Evolutionary conservation across 2,329 filamentous ascomycete genomes (phyloP), one percentile per base, ranked within the genome.

Genomic region (Canariomyces notabilis): DNA sequence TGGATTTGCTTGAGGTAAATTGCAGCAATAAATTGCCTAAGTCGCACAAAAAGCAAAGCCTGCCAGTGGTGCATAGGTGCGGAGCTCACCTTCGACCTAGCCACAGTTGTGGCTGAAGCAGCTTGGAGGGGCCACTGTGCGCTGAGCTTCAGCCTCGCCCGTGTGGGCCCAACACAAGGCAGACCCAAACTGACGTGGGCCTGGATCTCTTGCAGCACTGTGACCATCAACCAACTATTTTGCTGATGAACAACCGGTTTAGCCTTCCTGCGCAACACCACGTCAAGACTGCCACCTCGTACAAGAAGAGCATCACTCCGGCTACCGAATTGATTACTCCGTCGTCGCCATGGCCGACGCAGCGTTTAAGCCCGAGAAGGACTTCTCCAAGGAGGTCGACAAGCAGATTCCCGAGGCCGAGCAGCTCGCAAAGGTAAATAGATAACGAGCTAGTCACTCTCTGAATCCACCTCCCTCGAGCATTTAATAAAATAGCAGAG

Each of bases 321-420:
- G 18, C 37, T 11, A 33, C 20, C 19, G 2, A 34, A 19, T n/a
- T 21, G 5, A 16, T 21, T n/a, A 19, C 14, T 21, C 38, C 31
- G 18, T 42, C 18, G 35, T 61, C 68, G 77, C 57, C 65, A 95
- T 95, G 89, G 86, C 89, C 62, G 87, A 89, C 71, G 82, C 82
- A 69, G 71, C 78, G 63, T 71, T 93, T 69, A 95, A 94, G 80
- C 88, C 91, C 64, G 93, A 98, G 77, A 96, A 95, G 85, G 93
- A 98, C 82, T 96, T 87, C 80, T 85, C 87, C 64, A 95, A 95
- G 74, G 90, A 97, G 71, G 89, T 88, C 63, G 90, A 97, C 76
- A 82, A 85, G 72, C 81, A 88, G 70, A 83, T 98, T 59, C 87
- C 89, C 40, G 89, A 96, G 71, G 89, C 89, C 49, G 83, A 97